Percentiles rank a stretch among this genome's conserved stretches.
These are phyloP conservation scores for Cordyceps cateniannulata DNA, from an alignment of 2,329 filamentous ascomycete genomes.

Conservation along the genomic window DNA sequence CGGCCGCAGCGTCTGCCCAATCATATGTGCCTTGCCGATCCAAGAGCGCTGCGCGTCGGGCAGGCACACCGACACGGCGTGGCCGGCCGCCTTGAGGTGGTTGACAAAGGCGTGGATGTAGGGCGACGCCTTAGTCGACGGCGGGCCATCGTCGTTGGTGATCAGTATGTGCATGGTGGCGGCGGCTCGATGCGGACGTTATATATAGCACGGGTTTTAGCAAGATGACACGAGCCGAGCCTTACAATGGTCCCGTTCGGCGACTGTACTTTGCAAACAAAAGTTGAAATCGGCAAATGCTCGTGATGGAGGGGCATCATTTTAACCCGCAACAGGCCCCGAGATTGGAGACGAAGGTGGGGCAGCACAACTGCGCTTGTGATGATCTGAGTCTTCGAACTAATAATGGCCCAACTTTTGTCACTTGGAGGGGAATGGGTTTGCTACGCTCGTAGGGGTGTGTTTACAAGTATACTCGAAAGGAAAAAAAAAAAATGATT, in stretches of 20 bases:
- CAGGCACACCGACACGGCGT: constrained; percentile 85
- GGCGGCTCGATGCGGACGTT: background rate
- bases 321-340: background rate
- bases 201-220: background rate
- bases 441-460: background rate
- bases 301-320: constrained; percentile 10
- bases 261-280: background rate
- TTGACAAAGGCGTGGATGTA: constrained; percentile 71
- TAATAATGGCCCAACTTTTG: background rate
- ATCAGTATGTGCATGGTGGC: constrained; percentile 58
- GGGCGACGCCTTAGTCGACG: constrained; percentile 69
- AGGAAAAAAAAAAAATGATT: background rate
- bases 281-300: background rate
- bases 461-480: background rate
- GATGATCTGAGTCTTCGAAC: background rate
- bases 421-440: background rate
- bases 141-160: constrained; percentile 77
- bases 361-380: background rate
- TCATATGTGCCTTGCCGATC: constrained; percentile 97
- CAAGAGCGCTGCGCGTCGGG: constrained; percentile 90
- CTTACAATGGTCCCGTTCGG: background rate
- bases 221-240: too few relatives aligned
- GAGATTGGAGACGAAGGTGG: constrained; percentile 2
- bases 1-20: constrained; percentile 80
- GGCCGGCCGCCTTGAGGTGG: constrained; percentile 66